These are phyloP conservation scores for Trichoderma citrinoviride DNA, from an alignment of 2,329 filamentous ascomycete species.

Conservation along the genomic window DNA sequence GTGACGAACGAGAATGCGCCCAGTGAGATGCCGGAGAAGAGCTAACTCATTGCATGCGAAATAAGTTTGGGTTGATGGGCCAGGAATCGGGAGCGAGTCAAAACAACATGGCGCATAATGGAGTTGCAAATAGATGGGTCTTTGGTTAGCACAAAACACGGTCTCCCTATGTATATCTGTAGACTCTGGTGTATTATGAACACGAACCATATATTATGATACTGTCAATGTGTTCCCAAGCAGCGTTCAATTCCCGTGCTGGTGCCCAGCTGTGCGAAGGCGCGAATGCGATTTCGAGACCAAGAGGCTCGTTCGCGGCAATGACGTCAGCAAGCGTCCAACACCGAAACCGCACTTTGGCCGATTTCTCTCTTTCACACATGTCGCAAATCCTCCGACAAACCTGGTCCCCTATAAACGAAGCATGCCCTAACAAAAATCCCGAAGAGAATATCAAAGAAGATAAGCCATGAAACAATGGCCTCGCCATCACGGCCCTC, in stretches of 20 bases:
- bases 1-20: slow-evolving; percentile 61
- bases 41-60: not conserved
- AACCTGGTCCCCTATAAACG: not conserved
- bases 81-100: not conserved
- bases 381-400: not conserved
- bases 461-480: slow-evolving; percentile 17
- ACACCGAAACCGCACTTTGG: not conserved
- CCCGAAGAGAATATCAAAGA: not conserved
- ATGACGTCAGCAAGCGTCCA: slow-evolving; percentile 21
- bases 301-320: not conserved
- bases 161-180: not conserved
- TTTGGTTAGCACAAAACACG: not conserved
- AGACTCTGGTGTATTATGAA: not conserved
- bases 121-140: not conserved
- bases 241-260: no score
- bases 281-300: not conserved
- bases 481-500: not conserved
- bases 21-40: slow-evolving; percentile 47
- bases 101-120: not conserved
- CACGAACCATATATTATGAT: not conserved
- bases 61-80: not conserved
- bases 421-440: not conserved
- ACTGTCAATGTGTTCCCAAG: not conserved
- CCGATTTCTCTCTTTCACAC: not conserved
- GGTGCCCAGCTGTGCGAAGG: not conserved